Evolutionary conservation across 2,329 filamentous ascomycete species (phyloP).

Genomic region (Ophiostoma tasmaniense): DNA sequence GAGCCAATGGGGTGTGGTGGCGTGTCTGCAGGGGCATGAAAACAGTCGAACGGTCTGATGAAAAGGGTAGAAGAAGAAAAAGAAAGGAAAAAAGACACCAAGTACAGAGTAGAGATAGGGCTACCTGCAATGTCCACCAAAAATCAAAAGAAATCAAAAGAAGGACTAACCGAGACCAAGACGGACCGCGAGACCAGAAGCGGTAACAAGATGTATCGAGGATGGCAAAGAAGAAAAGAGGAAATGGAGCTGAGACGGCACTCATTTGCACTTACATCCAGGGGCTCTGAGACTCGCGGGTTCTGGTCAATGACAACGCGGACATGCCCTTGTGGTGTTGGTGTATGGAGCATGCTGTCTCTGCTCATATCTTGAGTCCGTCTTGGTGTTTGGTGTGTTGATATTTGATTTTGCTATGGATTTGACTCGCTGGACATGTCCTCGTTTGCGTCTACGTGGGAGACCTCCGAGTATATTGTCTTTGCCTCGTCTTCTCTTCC

Average conservation of each 20-base stretch:
- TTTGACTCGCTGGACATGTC: not conserved
- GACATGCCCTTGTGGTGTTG: not conserved
- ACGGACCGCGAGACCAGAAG: not conserved
- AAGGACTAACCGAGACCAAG: not conserved
- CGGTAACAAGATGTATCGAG: not conserved
- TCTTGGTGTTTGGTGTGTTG: not conserved
- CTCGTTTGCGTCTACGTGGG: not conserved
- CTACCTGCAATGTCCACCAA: not conserved
- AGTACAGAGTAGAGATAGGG: too few relatives aligned
- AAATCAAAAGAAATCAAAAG: not conserved
- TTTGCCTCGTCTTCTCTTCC: not conserved
- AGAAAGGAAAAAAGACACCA: too few relatives aligned
- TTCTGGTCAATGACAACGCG: not conserved
- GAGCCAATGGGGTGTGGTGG: slow-evolving; percentile 10
- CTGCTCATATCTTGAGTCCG: not conserved
- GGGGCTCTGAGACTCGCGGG: not conserved
- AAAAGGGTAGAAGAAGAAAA: too few relatives aligned
- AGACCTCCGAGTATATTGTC: not conserved
- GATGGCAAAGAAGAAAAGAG: not conserved
- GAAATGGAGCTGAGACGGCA: not conserved
- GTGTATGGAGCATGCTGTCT: not conserved
- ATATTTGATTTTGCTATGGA: not conserved
- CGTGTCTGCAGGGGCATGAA: slow-evolving; percentile 7
- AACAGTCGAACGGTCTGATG: not conserved
- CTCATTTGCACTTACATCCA: not conserved